These are phyloP conservation scores for Penicillium sp. DNA, from an alignment of 2,329 filamentous ascomycete genomes.

Conservation along the genomic window DNA sequence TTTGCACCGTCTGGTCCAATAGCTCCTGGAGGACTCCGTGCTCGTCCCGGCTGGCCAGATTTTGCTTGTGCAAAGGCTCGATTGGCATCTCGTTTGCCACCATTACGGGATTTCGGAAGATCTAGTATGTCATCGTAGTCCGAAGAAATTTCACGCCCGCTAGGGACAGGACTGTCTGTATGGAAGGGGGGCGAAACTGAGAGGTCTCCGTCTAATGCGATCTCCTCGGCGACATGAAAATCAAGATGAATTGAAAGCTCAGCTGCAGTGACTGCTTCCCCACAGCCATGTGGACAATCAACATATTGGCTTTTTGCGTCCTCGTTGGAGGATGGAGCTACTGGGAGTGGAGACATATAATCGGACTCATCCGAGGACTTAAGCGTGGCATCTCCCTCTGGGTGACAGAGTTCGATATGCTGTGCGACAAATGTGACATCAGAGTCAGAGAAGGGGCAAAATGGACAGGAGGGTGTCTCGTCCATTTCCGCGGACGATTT, in stretches of 20 bases:
- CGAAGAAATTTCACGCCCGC: slow-evolving; percentile 7
- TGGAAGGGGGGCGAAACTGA: slow-evolving; percentile 5
- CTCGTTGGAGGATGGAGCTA: slow-evolving; percentile 8
- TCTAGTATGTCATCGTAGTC: slow-evolving; percentile 11
- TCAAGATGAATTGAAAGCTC: slow-evolving; percentile 57
- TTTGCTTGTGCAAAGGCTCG: slow-evolving; percentile 13
- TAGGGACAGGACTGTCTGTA: not conserved
- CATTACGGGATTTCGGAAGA: slow-evolving; percentile 2
- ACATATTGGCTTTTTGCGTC: slow-evolving; percentile 38
- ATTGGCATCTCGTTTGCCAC: slow-evolving; percentile 13
- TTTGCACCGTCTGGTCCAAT: slow-evolving; percentile 19
- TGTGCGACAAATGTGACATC: slow-evolving; percentile 39
- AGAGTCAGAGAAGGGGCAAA: slow-evolving; percentile 41
- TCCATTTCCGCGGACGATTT: too few species aligned
- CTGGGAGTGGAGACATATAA: slow-evolving; percentile 1
- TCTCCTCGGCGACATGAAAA: slow-evolving; percentile 50
- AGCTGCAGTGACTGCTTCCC: slow-evolving; percentile 49
- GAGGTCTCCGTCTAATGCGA: slow-evolving; percentile 40
- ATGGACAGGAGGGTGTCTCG: slow-evolving; percentile 36
- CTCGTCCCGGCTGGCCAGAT: slow-evolving; percentile 10
- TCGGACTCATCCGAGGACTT: not conserved
- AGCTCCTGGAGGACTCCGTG: slow-evolving; percentile 12
- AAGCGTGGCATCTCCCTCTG: slow-evolving; percentile 32
- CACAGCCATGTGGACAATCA: slow-evolving; percentile 55
- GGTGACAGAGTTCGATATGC: slow-evolving; percentile 44